Base-by-base conservation (phyloP, 257 asterid genomes). In the Primulina eburnea region DNA sequence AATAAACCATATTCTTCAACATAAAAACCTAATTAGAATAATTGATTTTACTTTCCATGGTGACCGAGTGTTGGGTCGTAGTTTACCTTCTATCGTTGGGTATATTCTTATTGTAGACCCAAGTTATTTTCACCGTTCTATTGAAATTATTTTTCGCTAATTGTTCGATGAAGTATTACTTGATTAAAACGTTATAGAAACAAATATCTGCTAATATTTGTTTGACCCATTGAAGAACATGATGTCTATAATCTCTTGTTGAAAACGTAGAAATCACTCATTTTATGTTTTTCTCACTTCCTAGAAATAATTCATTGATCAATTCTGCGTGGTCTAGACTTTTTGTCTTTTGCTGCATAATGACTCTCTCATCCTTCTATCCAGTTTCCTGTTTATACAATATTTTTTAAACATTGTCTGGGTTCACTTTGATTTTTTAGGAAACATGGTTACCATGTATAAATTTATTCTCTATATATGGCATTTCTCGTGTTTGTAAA, bases 71-170 rank as follows among this genome's bases (percentile, higher is more conserved):
- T 24, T 60, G 30, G 18, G 24, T 60, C 34, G n/a, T 66, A 60
- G 28, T 28, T 60, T 55, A 64, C 14, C 50, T 16, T 8, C 73
- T 57, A 16, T 0, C 7, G 6, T 73, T 61, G 11, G 47, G 52
- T 62, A 26, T 50, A 67, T 65, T 66, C 52, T 52, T 65, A 55
- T 30, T 70, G 38, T 43, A 28, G 69, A 68, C 65, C 38, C 56
- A 29, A 28, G 16, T 56, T 11, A 14, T 62, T 53, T 14, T 66
- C 60, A 14, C 20, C 64, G 8, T 65, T 64, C 16, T 32, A 20
- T 74, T 33, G 34, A 57, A 56, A 28, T n/a, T 69, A 60, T 35
- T 26, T 26, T 28, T 63, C 38, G 21, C 20, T 70, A 30, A 18
- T 62, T 11, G 29, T 16, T 33, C 18, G 34, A 30, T 20, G 52